Evolutionary conservation across 2,329 filamentous ascomycete species (phyloP).

Genomic region (Sporothrix mexicana): DNA sequence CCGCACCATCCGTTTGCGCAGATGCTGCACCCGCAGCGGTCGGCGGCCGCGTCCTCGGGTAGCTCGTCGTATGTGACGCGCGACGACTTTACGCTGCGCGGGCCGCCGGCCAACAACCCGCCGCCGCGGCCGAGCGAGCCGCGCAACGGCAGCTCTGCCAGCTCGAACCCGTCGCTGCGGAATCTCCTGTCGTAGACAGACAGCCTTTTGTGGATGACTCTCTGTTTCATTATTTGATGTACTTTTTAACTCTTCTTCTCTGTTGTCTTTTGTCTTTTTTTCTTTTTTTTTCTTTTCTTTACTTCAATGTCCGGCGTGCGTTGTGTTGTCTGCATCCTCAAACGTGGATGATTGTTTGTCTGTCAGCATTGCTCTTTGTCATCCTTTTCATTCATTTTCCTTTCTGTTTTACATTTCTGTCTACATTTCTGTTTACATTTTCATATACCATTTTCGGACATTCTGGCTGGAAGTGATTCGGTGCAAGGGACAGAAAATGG

Average conservation of each 20-base stretch:
- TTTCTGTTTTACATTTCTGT: background rate
- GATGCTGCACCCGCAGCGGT: constrained; percentile 42
- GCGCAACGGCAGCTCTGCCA: constrained; percentile 67
- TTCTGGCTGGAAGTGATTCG: background rate
- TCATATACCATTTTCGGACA: constrained; percentile 25
- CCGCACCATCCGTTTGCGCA: constrained; percentile 53
- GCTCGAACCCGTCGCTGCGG: constrained; percentile 75
- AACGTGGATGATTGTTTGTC: background rate
- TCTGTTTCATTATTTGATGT: background rate
- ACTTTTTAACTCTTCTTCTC: constrained; percentile 25
- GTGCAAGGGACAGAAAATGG: constrained; percentile 14
- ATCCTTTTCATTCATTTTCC: background rate
- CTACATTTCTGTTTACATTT: constrained; percentile 15
- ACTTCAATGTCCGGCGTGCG: background rate
- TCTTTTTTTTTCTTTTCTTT: constrained; percentile 1
- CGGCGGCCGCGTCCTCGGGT: constrained; percentile 46
- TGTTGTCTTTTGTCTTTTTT: background rate
- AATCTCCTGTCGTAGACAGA: constrained; percentile 69
- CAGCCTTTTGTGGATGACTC: background rate
- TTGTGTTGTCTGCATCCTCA: background rate
- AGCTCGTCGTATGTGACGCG: constrained; percentile 41
- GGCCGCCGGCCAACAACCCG: constrained; percentile 37
- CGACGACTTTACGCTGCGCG: constrained; percentile 38
- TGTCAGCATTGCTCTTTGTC: background rate
- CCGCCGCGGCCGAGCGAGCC: constrained; percentile 46